A percentile compares a stretch with the other conserved stretches of the same genome.
Evolutionary conservation across 106 monocot genomes (phyloP).

Genomic region (Acanthochlamys bracteata): DNA sequence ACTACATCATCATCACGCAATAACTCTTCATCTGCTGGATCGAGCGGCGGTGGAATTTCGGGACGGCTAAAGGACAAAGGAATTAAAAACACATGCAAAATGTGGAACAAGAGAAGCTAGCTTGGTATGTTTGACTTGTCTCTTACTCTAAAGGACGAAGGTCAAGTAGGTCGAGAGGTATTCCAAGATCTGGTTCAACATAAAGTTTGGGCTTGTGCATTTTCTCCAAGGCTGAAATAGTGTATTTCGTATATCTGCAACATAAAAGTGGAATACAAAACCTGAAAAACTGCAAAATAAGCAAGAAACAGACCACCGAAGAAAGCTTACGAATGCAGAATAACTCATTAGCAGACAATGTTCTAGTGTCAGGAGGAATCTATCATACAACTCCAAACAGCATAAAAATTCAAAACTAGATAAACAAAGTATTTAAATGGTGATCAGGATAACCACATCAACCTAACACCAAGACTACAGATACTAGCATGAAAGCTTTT

Average conservation of each 20-base stretch:
- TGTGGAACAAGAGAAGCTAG: background rate
- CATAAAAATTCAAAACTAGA: too few relatives aligned
- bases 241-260: conserved; percentile 69
- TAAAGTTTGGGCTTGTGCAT: conserved; percentile 77
- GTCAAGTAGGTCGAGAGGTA: conserved; percentile 95
- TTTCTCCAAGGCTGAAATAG: conserved; percentile 81
- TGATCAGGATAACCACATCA: too few relatives aligned
- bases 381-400: too few relatives aligned
- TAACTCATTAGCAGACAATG: too few relatives aligned
- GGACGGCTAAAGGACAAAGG: conserved; percentile 42
- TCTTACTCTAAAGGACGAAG: conserved; percentile 83
- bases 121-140: conserved; percentile 5
- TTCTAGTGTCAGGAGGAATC: too few relatives aligned
- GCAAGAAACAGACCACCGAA: too few relatives aligned
- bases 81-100: background rate
- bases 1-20: conserved; percentile 64
- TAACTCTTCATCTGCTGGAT: conserved; percentile 81
- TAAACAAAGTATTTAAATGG: too few relatives aligned
- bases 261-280: background rate
- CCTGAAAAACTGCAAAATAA: too few relatives aligned
- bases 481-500: too few relatives aligned
- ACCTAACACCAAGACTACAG: too few relatives aligned
- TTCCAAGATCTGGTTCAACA: conserved; percentile 79
- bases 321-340: too few relatives aligned
- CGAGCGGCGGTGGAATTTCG: conserved; percentile 34